These are phyloP conservation scores for Tetracladium maxilliforme DNA, from an alignment of 2,329 filamentous ascomycete genomes.

Conservation along the genomic window DNA sequence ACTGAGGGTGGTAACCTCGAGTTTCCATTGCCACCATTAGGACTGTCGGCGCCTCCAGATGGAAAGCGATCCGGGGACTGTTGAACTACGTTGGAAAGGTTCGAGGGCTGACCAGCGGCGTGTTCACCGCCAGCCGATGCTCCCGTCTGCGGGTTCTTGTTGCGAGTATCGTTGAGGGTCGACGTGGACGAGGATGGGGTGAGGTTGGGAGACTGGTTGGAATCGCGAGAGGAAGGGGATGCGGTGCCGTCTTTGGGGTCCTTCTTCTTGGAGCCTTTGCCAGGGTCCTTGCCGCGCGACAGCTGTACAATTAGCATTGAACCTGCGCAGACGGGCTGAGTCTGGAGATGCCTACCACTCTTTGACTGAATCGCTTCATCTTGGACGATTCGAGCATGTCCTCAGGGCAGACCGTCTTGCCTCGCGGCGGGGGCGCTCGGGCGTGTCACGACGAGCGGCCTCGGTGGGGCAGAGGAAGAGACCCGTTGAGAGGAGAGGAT, in stretches of 20 bases:
- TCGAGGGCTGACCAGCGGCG: constrained; percentile 10
- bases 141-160: constrained; percentile 51
- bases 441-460: no score
- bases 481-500: no score
- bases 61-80: constrained; percentile 12
- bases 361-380: constrained; percentile 97
- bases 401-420: no score
- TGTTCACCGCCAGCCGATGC: constrained; percentile 7
- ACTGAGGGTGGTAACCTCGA: constrained; percentile 71
- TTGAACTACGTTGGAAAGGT: constrained; percentile 12
- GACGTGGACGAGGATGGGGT: constrained; percentile 87
- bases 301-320: constrained; percentile 51
- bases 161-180: constrained; percentile 70
- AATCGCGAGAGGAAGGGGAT: constrained; percentile 55
- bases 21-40: constrained; percentile 36
- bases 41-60: constrained; percentile 16
- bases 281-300: constrained; percentile 72
- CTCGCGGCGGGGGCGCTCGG: no score
- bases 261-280: constrained; percentile 64
- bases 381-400: constrained; percentile 26
- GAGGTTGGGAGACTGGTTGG: constrained; percentile 42
- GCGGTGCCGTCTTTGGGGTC: constrained; percentile 63
- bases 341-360: constrained; percentile 60
- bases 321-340: constrained; percentile 12
- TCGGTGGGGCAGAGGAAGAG: no score